A percentile compares a stretch with the other conserved stretches of the same genome.
phyloP scores from a whole-genome alignment of 2,329 filamentous ascomycete species.

The Pezicula carpinea region DNA sequence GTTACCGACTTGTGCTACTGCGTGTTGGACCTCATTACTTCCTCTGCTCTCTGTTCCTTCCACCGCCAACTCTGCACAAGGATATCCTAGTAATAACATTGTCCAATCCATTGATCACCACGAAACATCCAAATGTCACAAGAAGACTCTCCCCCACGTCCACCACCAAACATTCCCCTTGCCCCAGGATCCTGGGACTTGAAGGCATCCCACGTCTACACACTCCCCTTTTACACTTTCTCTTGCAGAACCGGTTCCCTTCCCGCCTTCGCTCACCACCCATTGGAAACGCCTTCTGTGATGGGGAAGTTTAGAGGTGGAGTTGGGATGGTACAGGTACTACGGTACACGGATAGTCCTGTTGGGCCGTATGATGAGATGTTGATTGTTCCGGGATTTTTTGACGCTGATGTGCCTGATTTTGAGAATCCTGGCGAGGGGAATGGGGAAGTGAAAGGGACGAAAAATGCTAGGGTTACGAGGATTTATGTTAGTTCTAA shows the following conservation, averaged over 20 bases:
- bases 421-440: conserved; percentile 26
- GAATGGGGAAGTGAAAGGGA: conserved; percentile 22
- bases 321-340: conserved; percentile 43
- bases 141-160: neutral
- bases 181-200: neutral
- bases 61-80: too few species aligned
- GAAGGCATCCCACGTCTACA: neutral
- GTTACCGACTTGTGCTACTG: too few species aligned
- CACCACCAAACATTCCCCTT: neutral
- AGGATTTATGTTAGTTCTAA: conserved; percentile 51
- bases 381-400: conserved; percentile 42
- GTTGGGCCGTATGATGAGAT: conserved; percentile 52
- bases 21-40: too few species aligned
- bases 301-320: conserved; percentile 38
- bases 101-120: neutral
- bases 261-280: neutral
- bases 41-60: too few species aligned
- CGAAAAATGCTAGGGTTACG: conserved; percentile 40
- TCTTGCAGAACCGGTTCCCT: neutral
- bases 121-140: neutral
- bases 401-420: conserved; percentile 28
- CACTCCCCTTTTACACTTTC: neutral
- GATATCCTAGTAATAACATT: too few species aligned
- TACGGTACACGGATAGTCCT: conserved; percentile 45
- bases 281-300: neutral